Evolutionary conservation across 257 asterid genomes (phyloP).

Genomic region (Lavandula angustifolia): DNA sequence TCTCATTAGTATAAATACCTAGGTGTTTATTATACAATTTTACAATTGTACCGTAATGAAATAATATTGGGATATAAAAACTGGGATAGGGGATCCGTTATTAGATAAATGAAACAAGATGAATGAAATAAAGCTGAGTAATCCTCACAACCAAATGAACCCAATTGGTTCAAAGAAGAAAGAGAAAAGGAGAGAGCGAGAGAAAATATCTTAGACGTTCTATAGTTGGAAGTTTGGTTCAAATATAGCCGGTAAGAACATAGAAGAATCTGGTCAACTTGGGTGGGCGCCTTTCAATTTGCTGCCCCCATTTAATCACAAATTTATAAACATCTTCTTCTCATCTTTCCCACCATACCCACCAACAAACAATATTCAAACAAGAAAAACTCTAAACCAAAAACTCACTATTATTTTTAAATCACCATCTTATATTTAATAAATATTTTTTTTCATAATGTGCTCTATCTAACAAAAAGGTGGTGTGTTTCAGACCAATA

Average conservation of each 20-base stretch:
- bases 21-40: too few species aligned
- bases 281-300: conserved; percentile 67
- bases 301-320: conserved; percentile 25
- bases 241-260: conserved; percentile 41
- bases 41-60: too few species aligned
- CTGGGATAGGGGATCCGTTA: too few species aligned
- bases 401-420: background rate
- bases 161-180: too few species aligned
- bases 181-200: too few species aligned
- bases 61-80: too few species aligned
- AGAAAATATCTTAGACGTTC: too few species aligned
- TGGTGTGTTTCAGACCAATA: conserved; percentile 4
- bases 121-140: too few species aligned
- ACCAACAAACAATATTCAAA: background rate
- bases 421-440: conserved; percentile 1
- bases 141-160: too few species aligned
- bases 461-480: background rate
- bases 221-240: conserved; percentile 21
- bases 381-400: background rate
- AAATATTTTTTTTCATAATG: conserved; percentile 7
- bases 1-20: too few species aligned
- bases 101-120: too few species aligned
- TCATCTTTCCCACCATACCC: conserved; percentile 27
- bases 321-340: conserved; percentile 21
- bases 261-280: conserved; percentile 54